Percentiles rank a stretch among this genome's conserved stretches.
Evolutionary conservation across 2,329 filamentous ascomycete genomes (phyloP).

Genomic region (Fusarium drepaniforme): DNA sequence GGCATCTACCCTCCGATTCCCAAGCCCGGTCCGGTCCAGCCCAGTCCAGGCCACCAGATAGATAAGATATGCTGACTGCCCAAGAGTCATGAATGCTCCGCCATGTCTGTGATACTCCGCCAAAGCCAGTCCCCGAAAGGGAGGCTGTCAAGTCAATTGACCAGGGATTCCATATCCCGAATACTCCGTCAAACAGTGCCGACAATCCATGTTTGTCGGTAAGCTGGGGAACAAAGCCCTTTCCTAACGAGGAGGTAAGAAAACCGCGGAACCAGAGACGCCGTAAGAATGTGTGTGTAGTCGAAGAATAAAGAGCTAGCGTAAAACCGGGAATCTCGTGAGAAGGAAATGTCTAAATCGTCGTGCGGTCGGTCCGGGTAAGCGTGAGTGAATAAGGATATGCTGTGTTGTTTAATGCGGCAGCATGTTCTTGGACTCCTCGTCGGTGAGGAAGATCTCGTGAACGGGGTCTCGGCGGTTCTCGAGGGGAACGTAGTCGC

Average conservation of each 20-base stretch:
- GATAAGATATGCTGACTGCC: constrained; percentile 20
- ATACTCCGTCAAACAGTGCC: constrained; percentile 42
- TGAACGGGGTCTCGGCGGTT: constrained; percentile 81
- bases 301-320: constrained; percentile 26
- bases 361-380: constrained; percentile 32
- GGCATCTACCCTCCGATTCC: constrained; percentile 29
- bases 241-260: constrained; percentile 16
- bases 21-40: constrained; percentile 20
- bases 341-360: constrained; percentile 45
- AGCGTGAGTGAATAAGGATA: constrained; percentile 22
- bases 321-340: constrained; percentile 41
- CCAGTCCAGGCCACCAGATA: constrained; percentile 21
- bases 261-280: constrained; percentile 34
- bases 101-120: constrained; percentile 42
- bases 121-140: constrained; percentile 40
- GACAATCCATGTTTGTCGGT: constrained; percentile 6
- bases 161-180: constrained; percentile 34
- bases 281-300: constrained; percentile 20
- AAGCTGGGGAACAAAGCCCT: constrained; percentile 26
- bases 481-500: constrained; percentile 80
- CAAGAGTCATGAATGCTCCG: constrained; percentile 41
- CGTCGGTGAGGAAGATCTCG: constrained; percentile 82
- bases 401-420: constrained; percentile 63
- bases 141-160: constrained; percentile 43
- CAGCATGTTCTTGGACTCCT: constrained; percentile 77